phyloP scores from a whole-genome alignment of 73 alveolate species.

The Halteria grandinella region DNA sequence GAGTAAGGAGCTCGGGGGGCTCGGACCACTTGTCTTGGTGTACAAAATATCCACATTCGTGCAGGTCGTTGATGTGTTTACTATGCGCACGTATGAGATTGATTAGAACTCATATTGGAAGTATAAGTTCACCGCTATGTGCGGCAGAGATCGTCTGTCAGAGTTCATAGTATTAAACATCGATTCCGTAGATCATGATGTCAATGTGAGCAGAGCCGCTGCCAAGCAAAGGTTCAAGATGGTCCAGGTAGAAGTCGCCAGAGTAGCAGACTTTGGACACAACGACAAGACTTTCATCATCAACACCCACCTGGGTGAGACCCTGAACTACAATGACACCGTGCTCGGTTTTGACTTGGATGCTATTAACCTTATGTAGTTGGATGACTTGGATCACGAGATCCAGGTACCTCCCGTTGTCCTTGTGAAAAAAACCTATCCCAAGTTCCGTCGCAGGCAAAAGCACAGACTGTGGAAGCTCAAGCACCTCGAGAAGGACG shows the following conservation, averaged over 20 bases:
- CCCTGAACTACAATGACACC: constrained; percentile 66
- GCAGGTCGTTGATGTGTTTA: constrained; percentile 90
- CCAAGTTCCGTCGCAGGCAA: constrained; percentile 61
- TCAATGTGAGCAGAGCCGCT: constrained; percentile 62
- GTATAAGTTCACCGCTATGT: constrained; percentile 73
- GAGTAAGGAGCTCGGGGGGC: constrained; percentile 93
- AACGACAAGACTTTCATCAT: constrained; percentile 58
- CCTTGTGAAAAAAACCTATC: constrained; percentile 81
- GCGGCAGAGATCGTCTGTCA: constrained; percentile 60
- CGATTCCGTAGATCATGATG: constrained; percentile 49
- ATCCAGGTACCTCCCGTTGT: constrained; percentile 71
- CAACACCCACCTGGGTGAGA: constrained; percentile 73
- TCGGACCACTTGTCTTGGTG: constrained; percentile 94
- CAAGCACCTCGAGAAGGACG: constrained; percentile 77
- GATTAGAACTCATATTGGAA: constrained; percentile 92
- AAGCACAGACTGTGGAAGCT: constrained; percentile 79
- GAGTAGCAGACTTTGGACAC: constrained; percentile 63
- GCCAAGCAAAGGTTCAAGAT: constrained; percentile 50
- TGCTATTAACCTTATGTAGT: constrained; percentile 29
- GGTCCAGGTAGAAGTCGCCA: constrained; percentile 69
- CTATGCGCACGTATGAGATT: constrained; percentile 89
- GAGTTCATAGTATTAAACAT: constrained; percentile 68
- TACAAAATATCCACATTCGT: constrained; percentile 89
- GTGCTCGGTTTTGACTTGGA: constrained; percentile 75
- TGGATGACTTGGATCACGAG: constrained; percentile 41